Evolutionary conservation across 805 yeast species (phyloP).

Genomic region (Metschnikowia reukaufii): DNA sequence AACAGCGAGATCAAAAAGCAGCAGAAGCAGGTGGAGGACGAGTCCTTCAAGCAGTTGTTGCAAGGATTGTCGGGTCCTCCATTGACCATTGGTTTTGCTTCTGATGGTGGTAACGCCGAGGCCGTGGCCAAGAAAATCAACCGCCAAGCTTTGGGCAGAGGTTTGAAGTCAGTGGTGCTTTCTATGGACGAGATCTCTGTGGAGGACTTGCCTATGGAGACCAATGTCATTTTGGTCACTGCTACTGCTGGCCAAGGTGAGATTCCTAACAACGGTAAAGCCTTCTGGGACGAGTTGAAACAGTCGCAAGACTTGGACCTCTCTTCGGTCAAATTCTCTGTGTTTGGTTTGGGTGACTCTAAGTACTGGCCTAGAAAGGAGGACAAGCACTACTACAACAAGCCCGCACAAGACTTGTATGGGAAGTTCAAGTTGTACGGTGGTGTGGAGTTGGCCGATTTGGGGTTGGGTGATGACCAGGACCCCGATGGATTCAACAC

Average conservation of each 20-base stretch:
- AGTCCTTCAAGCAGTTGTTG: constrained; percentile 71
- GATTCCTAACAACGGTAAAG: constrained; percentile 79
- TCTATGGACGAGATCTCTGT: constrained; percentile 71
- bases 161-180: constrained; percentile 62
- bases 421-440: constrained; percentile 68
- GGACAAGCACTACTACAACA: constrained; percentile 90
- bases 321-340: constrained; percentile 54
- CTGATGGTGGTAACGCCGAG: constrained; percentile 91
- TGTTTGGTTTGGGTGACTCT: constrained; percentile 79
- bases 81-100: constrained; percentile 78
- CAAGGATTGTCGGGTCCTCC: constrained; percentile 95
- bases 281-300: constrained; percentile 72
- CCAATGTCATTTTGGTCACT: constrained; percentile 64
- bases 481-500: constrained; percentile 95
- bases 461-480: constrained; percentile 95
- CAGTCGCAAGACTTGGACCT: constrained; percentile 63
- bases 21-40: constrained; percentile 69
- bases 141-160: constrained; percentile 77
- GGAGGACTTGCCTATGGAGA: constrained; percentile 72
- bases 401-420: constrained; percentile 76
- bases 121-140: constrained; percentile 75
- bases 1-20: constrained; percentile 54
- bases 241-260: constrained; percentile 89
- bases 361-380: constrained; percentile 97
- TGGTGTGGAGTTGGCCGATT: constrained; percentile 66